phyloP scores from a whole-genome alignment of 2,329 filamentous ascomycete genomes.

The Apiospora kogelbergensis region DNA sequence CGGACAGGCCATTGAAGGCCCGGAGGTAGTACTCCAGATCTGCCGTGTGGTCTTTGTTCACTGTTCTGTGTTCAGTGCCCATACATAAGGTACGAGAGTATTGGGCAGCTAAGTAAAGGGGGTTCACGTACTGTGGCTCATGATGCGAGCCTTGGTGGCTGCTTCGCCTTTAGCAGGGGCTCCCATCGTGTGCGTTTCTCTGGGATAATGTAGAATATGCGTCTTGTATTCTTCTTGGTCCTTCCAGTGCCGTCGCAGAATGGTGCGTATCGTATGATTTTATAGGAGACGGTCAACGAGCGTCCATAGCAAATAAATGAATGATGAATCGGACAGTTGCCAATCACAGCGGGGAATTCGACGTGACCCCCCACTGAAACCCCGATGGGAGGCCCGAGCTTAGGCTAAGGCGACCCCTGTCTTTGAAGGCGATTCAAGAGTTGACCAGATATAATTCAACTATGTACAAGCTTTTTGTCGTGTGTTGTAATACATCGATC shows the following conservation, averaged over 20 bases:
- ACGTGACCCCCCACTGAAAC: not conserved
- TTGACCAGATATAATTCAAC: not conserved
- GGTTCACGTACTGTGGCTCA: conserved; percentile 59
- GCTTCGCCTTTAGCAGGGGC: conserved; percentile 10
- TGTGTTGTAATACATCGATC: not conserved
- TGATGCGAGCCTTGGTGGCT: conserved; percentile 57
- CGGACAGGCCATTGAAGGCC: conserved; percentile 62
- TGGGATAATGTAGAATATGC: not conserved
- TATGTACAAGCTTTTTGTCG: not conserved
- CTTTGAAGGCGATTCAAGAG: no score
- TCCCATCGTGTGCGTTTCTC: not conserved
- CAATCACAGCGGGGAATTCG: not conserved
- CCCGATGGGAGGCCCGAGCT: not conserved
- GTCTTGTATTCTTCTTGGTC: not conserved
- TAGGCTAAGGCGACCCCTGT: no score
- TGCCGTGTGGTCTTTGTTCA: conserved; percentile 80
- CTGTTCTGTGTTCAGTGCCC: not conserved
- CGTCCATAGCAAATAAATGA: not conserved
- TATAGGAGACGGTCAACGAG: not conserved
- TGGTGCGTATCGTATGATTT: not conserved
- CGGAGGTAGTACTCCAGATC: conserved; percentile 78
- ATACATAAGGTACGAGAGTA: not conserved
- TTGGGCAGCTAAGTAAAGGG: not conserved
- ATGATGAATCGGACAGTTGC: not conserved
- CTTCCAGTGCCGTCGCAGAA: not conserved